phyloP scores from a whole-genome alignment of 148 eudicot genomes.

The Heliosperma pusillum region DNA sequence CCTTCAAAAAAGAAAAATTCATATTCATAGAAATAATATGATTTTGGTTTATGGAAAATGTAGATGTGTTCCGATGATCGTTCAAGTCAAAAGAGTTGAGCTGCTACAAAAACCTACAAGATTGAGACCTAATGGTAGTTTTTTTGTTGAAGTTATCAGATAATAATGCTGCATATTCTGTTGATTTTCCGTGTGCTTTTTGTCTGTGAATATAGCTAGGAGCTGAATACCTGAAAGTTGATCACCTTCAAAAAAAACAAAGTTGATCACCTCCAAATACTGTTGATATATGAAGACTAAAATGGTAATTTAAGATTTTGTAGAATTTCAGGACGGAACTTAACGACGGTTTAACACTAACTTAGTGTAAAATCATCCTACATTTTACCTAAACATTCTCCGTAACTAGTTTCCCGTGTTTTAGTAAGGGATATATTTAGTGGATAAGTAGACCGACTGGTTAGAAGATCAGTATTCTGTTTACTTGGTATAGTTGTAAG shows the following conservation, averaged over 20 bases:
- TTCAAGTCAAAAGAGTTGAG: constrained; percentile 24
- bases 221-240: constrained; percentile 9
- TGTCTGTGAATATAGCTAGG: constrained; percentile 20
- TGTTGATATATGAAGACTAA: neutral
- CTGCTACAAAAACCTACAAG: constrained; percentile 29
- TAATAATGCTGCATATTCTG: constrained; percentile 2
- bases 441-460: too few species aligned
- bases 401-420: too few species aligned
- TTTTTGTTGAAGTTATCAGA: constrained; percentile 2
- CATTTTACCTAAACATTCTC: too few species aligned
- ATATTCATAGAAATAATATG: too few species aligned
- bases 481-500: neutral
- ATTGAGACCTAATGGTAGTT: constrained; percentile 24
- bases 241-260: neutral
- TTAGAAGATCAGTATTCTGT: neutral
- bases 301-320: neutral
- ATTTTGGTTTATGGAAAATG: constrained; percentile 26
- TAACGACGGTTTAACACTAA: neutral
- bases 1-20: too few species aligned
- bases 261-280: too few species aligned
- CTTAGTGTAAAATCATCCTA: too few species aligned
- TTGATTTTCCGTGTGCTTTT: constrained; percentile 1
- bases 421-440: too few species aligned
- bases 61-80: constrained; percentile 27
- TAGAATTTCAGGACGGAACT: neutral